phyloP scores from a whole-genome alignment of 1,284 basidiomycete species.

The Ustilago crameri region DNA sequence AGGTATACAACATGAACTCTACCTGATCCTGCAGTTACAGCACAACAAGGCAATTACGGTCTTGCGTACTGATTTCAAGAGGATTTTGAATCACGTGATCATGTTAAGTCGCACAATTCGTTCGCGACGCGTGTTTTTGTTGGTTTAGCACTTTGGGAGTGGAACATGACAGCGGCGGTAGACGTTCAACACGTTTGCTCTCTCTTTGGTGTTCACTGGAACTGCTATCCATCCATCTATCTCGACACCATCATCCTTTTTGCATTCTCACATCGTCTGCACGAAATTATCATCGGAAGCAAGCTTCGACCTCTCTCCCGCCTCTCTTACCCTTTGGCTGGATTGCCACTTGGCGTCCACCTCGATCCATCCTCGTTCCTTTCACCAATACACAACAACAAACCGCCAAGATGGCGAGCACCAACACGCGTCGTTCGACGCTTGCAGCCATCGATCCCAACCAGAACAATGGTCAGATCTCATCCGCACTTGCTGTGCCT shows the following conservation, averaged over 20 bases:
- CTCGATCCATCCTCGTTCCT: not conserved
- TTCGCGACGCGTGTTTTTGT: constrained; percentile 48
- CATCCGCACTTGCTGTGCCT: constrained; percentile 44
- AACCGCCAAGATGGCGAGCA: constrained; percentile 32
- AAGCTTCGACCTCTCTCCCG: too few relatives aligned
- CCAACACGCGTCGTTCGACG: constrained; percentile 54
- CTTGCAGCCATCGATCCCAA: constrained; percentile 59
- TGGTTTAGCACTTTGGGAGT: not conserved
- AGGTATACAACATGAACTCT: too few relatives aligned
- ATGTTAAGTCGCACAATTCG: constrained; percentile 19
- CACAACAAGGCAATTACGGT: too few relatives aligned
- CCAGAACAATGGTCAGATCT: constrained; percentile 48
- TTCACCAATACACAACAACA: constrained; percentile 4
- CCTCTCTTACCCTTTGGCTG: not conserved
- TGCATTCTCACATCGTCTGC: not conserved
- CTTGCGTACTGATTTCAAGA: too few relatives aligned
- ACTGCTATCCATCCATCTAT: not conserved
- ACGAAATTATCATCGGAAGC: too few relatives aligned
- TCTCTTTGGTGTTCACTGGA: too few relatives aligned
- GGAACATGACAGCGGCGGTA: not conserved
- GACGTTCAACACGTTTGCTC: not conserved
- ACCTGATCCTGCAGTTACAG: too few relatives aligned
- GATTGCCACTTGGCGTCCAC: constrained; percentile 1
- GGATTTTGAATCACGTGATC: constrained; percentile 42
- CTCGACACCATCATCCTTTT: constrained; percentile 3